Evolutionary conservation across 2,329 filamentous ascomycete genomes (phyloP).

Genomic region (Botrytis byssoidea): DNA sequence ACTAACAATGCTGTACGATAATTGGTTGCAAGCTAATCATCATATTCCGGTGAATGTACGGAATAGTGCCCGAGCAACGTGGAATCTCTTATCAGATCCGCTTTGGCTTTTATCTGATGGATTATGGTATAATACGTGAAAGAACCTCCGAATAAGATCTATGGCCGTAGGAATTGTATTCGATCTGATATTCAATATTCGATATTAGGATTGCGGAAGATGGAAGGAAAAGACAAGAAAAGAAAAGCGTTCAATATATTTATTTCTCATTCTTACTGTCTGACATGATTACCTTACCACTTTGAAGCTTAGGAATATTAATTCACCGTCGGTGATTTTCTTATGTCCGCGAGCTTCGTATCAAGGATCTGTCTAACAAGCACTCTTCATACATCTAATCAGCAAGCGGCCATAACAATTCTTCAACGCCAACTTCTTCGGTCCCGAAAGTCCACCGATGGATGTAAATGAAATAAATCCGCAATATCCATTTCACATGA

Average conservation of each 20-base stretch:
- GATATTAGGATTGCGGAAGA: neutral
- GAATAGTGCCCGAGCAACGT: neutral
- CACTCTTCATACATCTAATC: neutral
- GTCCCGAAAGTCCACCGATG: neutral
- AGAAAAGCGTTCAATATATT: neutral
- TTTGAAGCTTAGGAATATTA: neutral
- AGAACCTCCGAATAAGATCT: neutral
- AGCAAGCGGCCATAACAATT: neutral
- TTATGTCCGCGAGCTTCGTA: constrained; percentile 12
- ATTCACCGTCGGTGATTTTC: neutral
- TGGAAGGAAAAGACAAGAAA: neutral
- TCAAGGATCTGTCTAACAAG: too few species aligned
- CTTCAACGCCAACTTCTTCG: neutral
- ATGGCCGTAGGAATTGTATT: neutral
- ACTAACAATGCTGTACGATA: neutral
- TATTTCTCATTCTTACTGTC: neutral
- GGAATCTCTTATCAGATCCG: constrained; percentile 15
- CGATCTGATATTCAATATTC: neutral
- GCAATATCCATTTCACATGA: neutral
- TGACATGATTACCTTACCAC: neutral
- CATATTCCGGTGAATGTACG: neutral
- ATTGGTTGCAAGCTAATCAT: neutral
- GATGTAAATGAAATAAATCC: neutral
- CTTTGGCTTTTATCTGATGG: constrained; percentile 6
- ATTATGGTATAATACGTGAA: neutral